Evolutionary conservation across 352 stramenopile species (phyloP), one percentile per base, ranked within the genome.

Genomic region (Aphanomyces invadans): DNA sequence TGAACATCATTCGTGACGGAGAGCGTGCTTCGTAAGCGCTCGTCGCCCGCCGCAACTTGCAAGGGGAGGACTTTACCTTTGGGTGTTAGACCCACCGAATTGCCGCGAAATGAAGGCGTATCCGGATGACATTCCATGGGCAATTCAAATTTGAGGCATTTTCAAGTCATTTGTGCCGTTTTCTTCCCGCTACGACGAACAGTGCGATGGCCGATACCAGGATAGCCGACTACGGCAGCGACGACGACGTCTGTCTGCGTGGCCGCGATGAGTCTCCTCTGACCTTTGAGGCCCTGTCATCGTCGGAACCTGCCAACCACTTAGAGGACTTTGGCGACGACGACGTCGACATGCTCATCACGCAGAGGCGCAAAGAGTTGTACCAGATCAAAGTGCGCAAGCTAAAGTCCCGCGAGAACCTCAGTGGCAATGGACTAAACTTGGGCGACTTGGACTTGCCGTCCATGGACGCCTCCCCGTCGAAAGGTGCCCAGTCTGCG

Each of bases 381-480:
- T 39, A 71, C 23, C 33, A 68, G 56, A 71, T 71, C 33, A 67
- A 62, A 63, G 48, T 19, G 39, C 36, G 62, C 32, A 69, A 64
- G 48, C 29, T 51, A 45, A 38, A 54, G 29, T 32, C 52, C 3
- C 62, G 62, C 21, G 62, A 48, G 15, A 56, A 68, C 21, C 62
- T 29, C 26, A 67, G 26, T 17, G 32, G 17, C 15, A 67, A 52
- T 17, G 32, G 17, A 26, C 29, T 66, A 11, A 57, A 48, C 56
- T 44, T 60, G 51, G 42, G 53, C 17, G 54, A 64, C 28, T 59
- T 64, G 4, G 51, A 59, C 36, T 42, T 42, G 19, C 31, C 3
- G 28, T 44, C 25, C 4, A 70, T 49, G 15, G 48, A 65, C n/a
- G 11, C 54, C 25, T 49, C 9, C 26, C 46, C 25, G 21, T 49